These are phyloP conservation scores for Podaxis mareebaensis DNA, from an alignment of 768 basidiomycete species.

Conservation along the genomic window DNA sequence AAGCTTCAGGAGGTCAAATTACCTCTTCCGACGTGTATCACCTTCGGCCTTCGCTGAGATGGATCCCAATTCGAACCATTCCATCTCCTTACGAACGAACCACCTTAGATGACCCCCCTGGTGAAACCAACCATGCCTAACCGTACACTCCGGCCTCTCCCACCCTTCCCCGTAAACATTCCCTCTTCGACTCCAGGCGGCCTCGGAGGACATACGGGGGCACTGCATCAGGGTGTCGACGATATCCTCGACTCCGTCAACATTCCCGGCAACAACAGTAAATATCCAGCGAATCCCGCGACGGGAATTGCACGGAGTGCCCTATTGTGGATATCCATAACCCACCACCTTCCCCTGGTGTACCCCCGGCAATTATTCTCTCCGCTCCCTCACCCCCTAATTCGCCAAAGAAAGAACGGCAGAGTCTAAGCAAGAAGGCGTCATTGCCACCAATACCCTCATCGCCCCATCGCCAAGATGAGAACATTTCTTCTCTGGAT, in stretches of 20 bases:
- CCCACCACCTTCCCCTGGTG: background rate
- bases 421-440: background rate
- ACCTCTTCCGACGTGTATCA: background rate
- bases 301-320: background rate
- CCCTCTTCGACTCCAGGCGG: background rate
- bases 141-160: background rate
- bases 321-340: background rate
- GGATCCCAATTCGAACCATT: slow-evolving; percentile 5
- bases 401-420: background rate
- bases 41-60: background rate
- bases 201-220: background rate
- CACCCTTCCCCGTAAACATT: background rate
- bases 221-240: too few relatives aligned
- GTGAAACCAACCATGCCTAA: background rate
- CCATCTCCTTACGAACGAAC: background rate
- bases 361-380: background rate
- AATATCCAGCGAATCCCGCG: background rate
- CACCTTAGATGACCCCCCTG: background rate
- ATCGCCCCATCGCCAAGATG: background rate
- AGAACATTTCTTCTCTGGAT: too few relatives aligned
- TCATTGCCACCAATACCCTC: background rate
- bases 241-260: background rate
- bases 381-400: background rate
- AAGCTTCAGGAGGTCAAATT: background rate
- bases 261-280: background rate